Evolutionary conservation across 352 stramenopile species (phyloP).

Genomic region (Phytopythium oedochilum): DNA sequence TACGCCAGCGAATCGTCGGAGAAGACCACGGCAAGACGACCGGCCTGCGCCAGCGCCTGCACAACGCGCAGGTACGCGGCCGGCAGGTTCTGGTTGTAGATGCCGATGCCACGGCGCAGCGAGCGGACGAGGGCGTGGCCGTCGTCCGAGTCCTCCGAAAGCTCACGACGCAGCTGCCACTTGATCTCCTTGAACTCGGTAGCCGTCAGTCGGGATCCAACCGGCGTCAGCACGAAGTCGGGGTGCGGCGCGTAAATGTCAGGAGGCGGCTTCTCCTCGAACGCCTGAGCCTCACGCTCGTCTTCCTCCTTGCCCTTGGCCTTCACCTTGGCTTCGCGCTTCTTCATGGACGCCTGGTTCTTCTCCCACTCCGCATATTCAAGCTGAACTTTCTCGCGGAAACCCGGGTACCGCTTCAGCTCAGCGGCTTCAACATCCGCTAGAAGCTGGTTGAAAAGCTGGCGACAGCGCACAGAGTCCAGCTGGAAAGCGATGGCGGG

Average conservation of each 20-base stretch:
- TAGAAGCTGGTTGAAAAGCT: constrained; percentile 81
- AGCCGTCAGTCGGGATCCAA: constrained; percentile 91
- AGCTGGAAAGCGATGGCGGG: constrained; percentile 88
- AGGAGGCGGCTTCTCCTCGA: constrained; percentile 75
- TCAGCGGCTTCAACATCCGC: constrained; percentile 71
- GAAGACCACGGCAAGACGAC: constrained; percentile 97
- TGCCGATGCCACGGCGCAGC: constrained; percentile 95
- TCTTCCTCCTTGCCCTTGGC: constrained; percentile 90
- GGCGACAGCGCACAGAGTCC: constrained; percentile 82
- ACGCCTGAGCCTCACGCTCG: constrained; percentile 74
- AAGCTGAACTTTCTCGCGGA: constrained; percentile 93
- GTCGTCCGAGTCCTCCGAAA: constrained; percentile 80
- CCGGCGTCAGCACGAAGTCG: constrained; percentile 95
- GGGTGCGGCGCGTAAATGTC: constrained; percentile 97
- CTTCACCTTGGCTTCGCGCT: constrained; percentile 92
- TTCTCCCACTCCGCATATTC: constrained; percentile 88
- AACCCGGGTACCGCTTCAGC: constrained; percentile 73
- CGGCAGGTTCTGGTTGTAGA: constrained; percentile 98
- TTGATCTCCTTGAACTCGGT: constrained; percentile 91
- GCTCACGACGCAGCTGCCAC: constrained; percentile 77
- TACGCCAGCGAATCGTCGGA: constrained; percentile 97
- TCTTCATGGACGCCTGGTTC: constrained; percentile 88
- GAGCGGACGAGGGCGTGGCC: constrained; percentile 79
- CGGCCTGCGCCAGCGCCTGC: constrained; percentile 95
- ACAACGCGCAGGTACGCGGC: constrained; percentile 95